Conservation (phyloP, 768 basidiomycete genomes). For the Pleurotus salmoneostramineus region DNA sequence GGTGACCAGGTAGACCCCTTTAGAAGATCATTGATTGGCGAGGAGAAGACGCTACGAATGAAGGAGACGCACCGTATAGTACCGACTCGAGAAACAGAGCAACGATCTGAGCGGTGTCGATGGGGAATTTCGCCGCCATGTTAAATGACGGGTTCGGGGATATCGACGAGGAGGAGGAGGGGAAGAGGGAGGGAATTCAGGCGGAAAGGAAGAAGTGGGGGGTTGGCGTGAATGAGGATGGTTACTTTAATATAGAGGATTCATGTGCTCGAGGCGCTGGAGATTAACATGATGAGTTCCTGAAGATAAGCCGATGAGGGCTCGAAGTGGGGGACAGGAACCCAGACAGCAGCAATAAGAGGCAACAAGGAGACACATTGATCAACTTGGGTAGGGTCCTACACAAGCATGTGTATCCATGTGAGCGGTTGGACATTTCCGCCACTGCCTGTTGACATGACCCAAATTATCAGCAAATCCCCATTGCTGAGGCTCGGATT, state of each 20-base stretch:
- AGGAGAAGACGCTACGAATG: not conserved
- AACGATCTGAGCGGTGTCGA: conserved; percentile 33
- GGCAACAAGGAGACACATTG: no score
- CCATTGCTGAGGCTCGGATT: not conserved
- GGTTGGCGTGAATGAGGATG: not conserved
- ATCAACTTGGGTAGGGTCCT: not conserved
- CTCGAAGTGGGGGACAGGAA: not conserved
- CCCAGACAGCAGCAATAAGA: not conserved
- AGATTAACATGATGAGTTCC: not conserved
- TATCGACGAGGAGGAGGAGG: not conserved
- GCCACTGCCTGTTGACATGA: not conserved
- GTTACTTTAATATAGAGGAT: not conserved
- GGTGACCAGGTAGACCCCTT: conserved; percentile 32
- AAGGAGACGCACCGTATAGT: conserved; percentile 27
- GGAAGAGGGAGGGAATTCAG: not conserved
- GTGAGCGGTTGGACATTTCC: not conserved
- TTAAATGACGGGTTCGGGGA: not conserved
- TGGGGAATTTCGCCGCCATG: conserved; percentile 20
- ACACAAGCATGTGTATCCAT: not conserved
- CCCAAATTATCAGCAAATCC: not conserved
- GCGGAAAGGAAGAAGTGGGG: not conserved
- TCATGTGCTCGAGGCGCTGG: not conserved
- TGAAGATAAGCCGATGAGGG: not conserved
- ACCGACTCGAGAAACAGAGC: conserved; percentile 37
- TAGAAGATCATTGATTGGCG: not conserved